Evolutionary conservation across 2,329 filamentous ascomycete genomes (phyloP).

Genomic region (Pleurostoma richardsiae): DNA sequence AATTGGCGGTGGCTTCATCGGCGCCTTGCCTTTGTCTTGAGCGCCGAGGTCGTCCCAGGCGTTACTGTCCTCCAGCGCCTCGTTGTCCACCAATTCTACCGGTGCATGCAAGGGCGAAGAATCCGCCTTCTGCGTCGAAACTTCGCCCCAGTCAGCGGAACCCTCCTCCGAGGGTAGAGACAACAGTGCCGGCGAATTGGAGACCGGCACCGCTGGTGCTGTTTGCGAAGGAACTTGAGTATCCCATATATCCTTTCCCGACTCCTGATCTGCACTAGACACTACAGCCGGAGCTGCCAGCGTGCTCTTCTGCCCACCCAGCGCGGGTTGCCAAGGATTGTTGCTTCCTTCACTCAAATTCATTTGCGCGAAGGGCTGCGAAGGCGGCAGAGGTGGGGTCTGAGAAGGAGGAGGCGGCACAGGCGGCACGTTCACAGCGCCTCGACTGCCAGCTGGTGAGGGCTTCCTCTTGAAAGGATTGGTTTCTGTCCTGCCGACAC

Average conservation of each 20-base stretch:
- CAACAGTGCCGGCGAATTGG: constrained; percentile 25
- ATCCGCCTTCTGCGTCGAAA: constrained; percentile 16
- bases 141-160: constrained; percentile 35
- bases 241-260: constrained; percentile 28
- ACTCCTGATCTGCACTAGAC: constrained; percentile 20
- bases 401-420: constrained; percentile 6
- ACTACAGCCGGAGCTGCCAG: constrained; percentile 16
- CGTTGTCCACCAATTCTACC: constrained; percentile 17
- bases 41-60: constrained; percentile 44
- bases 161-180: constrained; percentile 32
- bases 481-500: constrained; percentile 26
- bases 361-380: constrained; percentile 35
- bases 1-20: constrained; percentile 14
- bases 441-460: constrained; percentile 10
- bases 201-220: constrained; percentile 19
- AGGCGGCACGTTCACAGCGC: constrained; percentile 1
- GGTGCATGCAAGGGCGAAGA: constrained; percentile 13
- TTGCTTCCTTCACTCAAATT: constrained; percentile 33
- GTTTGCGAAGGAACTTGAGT: constrained; percentile 21
- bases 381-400: constrained; percentile 18
- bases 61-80: constrained; percentile 35
- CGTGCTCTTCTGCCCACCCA: constrained; percentile 20
- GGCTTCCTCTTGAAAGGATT: constrained; percentile 52
- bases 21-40: constrained; percentile 35
- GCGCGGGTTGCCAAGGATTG: constrained; percentile 39